Conservation (phyloP, 352 stramenopile genomes). For the Pythium pectinolyticum region DNA sequence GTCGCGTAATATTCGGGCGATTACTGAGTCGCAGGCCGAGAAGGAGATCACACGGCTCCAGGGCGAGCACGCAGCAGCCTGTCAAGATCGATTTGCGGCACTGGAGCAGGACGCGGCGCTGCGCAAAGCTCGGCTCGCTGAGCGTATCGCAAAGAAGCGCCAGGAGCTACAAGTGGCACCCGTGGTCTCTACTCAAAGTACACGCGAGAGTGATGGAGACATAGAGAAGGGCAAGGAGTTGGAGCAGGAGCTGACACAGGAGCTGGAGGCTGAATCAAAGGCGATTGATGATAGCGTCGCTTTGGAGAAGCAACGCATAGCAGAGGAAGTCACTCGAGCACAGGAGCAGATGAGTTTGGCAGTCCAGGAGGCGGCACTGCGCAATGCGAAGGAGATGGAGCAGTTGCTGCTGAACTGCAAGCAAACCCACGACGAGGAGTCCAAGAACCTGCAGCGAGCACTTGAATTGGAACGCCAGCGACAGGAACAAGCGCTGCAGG, state of each 20-base stretch:
- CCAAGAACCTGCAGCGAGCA: slow-evolving; percentile 27
- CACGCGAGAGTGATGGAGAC: no score
- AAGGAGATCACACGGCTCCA: slow-evolving; percentile 33
- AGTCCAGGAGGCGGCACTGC: slow-evolving; percentile 25
- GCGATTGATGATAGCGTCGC: slow-evolving; percentile 26
- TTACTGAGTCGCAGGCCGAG: slow-evolving; percentile 22
- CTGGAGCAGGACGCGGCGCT: slow-evolving; percentile 34
- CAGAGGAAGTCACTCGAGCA: slow-evolving; percentile 15
- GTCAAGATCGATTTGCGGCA: slow-evolving; percentile 23
- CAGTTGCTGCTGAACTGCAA: slow-evolving; percentile 25
- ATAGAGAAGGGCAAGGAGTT: no score
- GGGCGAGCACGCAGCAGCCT: slow-evolving; percentile 30
- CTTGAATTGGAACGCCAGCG: slow-evolving; percentile 41
- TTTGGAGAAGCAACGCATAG: slow-evolving; percentile 25
- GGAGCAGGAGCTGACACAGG: slow-evolving; percentile 5
- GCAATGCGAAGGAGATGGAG: slow-evolving; percentile 38
- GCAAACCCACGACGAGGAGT: slow-evolving; percentile 34
- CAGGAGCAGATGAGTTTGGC: slow-evolving; percentile 10
- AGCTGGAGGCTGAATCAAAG: slow-evolving; percentile 27
- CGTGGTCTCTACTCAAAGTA: neutral
- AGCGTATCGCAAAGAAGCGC: slow-evolving; percentile 37
- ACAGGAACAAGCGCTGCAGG: slow-evolving; percentile 52
- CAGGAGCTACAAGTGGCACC: neutral
- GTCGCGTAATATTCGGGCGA: slow-evolving; percentile 6
- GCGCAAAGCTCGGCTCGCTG: slow-evolving; percentile 28